These are phyloP conservation scores for Coemansia sp. DNA, from an alignment of 192 early-diverging fungal genomes.

Conservation along the genomic window DNA sequence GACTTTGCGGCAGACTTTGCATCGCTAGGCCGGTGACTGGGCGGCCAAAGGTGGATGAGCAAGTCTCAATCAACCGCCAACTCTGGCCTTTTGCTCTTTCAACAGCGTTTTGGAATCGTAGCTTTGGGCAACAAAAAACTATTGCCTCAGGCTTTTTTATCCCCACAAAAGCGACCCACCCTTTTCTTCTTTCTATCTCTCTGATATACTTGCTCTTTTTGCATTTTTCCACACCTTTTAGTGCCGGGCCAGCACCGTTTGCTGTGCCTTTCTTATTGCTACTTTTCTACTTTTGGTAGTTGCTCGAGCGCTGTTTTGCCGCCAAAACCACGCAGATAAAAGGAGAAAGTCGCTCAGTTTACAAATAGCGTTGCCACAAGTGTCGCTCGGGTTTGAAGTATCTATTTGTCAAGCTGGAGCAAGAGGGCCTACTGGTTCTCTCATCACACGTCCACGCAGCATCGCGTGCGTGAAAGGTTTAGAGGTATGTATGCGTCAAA, in stretches of 20 bases:
- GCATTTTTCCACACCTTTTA: not conserved
- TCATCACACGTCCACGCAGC: slow-evolving; percentile 11
- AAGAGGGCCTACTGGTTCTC: slow-evolving; percentile 11
- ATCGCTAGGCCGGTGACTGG: not conserved
- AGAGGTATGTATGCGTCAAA: slow-evolving; percentile 12
- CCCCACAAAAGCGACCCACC: not conserved
- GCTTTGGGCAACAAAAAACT: not conserved
- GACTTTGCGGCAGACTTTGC: not conserved
- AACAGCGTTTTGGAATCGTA: too few species aligned
- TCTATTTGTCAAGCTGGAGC: slow-evolving; percentile 12
- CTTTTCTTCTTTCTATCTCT: not conserved
- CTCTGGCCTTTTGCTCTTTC: not conserved
- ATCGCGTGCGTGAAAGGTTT: slow-evolving; percentile 17
- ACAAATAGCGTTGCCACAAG: slow-evolving; percentile 1
- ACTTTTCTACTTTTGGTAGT: not conserved
- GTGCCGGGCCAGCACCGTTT: not conserved
- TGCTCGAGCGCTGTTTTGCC: not conserved
- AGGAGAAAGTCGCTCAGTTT: not conserved
- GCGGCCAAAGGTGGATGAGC: not conserved
- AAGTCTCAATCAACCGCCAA: not conserved
- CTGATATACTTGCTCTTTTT: not conserved
- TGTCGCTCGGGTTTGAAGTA: not conserved
- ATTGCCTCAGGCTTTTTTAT: not conserved
- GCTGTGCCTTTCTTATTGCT: not conserved
- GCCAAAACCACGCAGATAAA: not conserved